A percentile compares a stretch with the other conserved stretches of the same genome.
Evolutionary conservation across 2,329 filamentous ascomycete species (phyloP).

Genomic region (Cadophora luteo-olivacea): DNA sequence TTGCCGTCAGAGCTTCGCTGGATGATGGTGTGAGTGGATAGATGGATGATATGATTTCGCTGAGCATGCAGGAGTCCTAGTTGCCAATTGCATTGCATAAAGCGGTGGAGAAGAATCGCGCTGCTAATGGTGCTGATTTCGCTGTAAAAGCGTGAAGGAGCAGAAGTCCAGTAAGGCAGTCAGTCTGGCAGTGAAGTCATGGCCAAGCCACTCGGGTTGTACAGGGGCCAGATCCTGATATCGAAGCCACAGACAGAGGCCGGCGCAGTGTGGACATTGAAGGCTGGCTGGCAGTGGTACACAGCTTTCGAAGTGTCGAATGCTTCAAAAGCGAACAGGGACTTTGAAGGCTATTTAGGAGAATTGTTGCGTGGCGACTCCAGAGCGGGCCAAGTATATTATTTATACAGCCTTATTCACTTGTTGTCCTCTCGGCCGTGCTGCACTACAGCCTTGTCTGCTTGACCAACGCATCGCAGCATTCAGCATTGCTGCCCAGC

Average conservation of each 20-base stretch:
- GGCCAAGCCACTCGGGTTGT: conserved; percentile 9
- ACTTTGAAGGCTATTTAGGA: conserved; percentile 4
- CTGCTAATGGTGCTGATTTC: neutral
- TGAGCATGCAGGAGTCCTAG: neutral
- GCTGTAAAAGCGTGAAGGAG: neutral
- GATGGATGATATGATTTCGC: neutral
- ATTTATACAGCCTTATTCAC: conserved; percentile 24
- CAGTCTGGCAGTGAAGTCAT: conserved; percentile 17
- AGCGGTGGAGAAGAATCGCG: neutral
- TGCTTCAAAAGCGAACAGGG: conserved; percentile 14
- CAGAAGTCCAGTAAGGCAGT: too few species aligned
- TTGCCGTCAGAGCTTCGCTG: conserved; percentile 1
- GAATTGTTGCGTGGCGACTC: conserved; percentile 40
- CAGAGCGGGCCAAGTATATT: conserved; percentile 41
- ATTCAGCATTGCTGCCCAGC: conserved; percentile 41
- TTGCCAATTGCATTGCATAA: conserved; percentile 7
- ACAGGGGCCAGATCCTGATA: neutral
- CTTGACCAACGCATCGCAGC: conserved; percentile 42
- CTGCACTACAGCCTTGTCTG: conserved; percentile 34
- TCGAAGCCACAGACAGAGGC: conserved; percentile 4
- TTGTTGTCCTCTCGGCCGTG: conserved; percentile 20
- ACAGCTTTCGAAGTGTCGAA: conserved; percentile 24
- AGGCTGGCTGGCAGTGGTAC: conserved; percentile 18
- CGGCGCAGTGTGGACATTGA: neutral
- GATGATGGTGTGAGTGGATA: neutral